phyloP scores from a whole-genome alignment of 1,139 yeast species.

The Lodderomyces parapsilosis region DNA sequence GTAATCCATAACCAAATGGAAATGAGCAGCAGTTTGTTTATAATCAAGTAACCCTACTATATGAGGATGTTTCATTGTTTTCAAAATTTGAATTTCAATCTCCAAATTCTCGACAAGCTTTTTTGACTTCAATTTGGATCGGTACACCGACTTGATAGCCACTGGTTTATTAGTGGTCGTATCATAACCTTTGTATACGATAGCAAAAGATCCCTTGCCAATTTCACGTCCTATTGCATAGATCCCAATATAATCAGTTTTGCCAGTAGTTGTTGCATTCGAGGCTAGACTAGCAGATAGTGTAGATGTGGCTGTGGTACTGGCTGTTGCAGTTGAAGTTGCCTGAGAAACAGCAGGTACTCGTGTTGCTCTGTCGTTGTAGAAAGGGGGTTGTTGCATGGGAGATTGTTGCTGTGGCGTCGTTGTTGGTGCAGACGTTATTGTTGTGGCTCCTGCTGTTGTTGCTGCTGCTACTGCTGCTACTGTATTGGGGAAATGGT shows the following conservation, averaged over 20 bases:
- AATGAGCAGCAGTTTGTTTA: constrained; percentile 73
- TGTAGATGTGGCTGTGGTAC: constrained; percentile 1
- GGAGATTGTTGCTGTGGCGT: not conserved
- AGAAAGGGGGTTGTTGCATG: not conserved
- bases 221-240: constrained; percentile 47
- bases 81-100: constrained; percentile 82
- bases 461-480: too few species aligned
- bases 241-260: constrained; percentile 21
- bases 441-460: too few species aligned
- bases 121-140: constrained; percentile 80
- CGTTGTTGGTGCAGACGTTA: not conserved
- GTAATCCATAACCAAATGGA: constrained; percentile 94
- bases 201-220: constrained; percentile 53
- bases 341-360: not conserved
- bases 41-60: constrained; percentile 85
- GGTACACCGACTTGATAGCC: constrained; percentile 65
- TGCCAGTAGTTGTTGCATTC: not conserved
- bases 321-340: constrained; percentile 3
- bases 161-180: constrained; percentile 46
- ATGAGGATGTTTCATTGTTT: constrained; percentile 88
- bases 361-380: not conserved
- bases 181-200: constrained; percentile 46
- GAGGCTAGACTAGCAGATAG: not conserved
- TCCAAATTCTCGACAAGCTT: constrained; percentile 87
- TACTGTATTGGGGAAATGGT: not conserved